Evolutionary conservation across 1,284 basidiomycete species (phyloP).

Genomic region (Naganishia cerealis): DNA sequence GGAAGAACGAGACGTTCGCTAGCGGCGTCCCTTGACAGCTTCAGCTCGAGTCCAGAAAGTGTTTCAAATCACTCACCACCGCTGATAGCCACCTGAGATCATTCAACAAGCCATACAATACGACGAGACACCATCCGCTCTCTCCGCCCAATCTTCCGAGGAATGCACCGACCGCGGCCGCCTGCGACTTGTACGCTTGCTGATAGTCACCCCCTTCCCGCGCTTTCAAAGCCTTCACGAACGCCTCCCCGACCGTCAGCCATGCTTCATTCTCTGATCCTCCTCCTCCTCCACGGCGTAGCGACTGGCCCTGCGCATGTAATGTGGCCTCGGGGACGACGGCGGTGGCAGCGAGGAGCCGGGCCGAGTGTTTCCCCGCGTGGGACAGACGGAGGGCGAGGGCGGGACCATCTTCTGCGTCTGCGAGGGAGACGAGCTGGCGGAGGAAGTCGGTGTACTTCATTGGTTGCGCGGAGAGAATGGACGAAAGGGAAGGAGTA

Average conservation of each 20-base stretch:
- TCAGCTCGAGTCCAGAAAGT: no score
- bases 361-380: conserved; percentile 13
- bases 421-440: conserved; percentile 12
- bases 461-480: not conserved
- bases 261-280: conserved; percentile 1
- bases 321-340: not conserved
- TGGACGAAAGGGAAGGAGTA: not conserved
- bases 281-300: not conserved
- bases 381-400: conserved; percentile 24
- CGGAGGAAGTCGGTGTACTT: conserved; percentile 25
- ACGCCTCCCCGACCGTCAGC: conserved; percentile 7
- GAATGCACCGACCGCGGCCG: conserved; percentile 61
- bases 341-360: conserved; percentile 5
- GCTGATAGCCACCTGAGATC: conserved; percentile 74
- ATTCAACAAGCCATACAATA: conserved; percentile 72
- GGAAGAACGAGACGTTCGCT: not conserved
- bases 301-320: not conserved
- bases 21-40: no score
- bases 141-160: conserved; percentile 72
- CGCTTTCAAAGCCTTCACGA: conserved; percentile 2
- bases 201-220: conserved; percentile 6
- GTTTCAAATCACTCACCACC: conserved; percentile 10
- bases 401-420: conserved; percentile 22
- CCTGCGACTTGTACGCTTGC: conserved; percentile 17
- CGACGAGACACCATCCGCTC: conserved; percentile 77